Evolutionary conservation across 352 stramenopile genomes (phyloP), one percentile per base, ranked within the genome.

Genomic region (Peronospora tabacina): DNA sequence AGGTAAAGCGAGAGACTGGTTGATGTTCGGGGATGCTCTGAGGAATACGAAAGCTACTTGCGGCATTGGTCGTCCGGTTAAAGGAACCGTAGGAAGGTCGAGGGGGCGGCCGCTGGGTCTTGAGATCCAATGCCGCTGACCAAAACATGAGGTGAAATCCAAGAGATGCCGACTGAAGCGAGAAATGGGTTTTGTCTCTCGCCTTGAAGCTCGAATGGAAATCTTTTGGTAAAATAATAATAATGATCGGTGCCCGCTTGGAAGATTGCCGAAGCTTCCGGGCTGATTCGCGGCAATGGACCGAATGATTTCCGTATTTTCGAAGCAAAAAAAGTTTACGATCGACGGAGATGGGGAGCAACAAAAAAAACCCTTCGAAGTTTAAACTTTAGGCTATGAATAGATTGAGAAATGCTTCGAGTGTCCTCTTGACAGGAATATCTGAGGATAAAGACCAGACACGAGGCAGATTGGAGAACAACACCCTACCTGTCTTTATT

Each of bases 1-100:
- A 78, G 34, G 61, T 66, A 35, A 88, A 88, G 30, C 83, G 74
- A 6, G 71, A 72, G 29, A 86, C 54, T 13, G 66, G 68, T 36
- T 87, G 70, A 68, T 89, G 66, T 45, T 89, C 77, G 2, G 77
- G 77, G 49, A 89, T 89, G 52, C 75, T 87, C 59, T 85, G 63
- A 13, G 76, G 74, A 45, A 88, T 84, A 51, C 70, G 70, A 46
- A 84, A 81, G 57, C 55, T 69, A 39, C 52, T 60, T 38, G 38
- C n/a, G n/a, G n/a, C 55, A 49, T 51, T 67, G 40, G 35, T 34
- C 6, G 56, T 54, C 43, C 68, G 63, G 34, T 49, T 63, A 55
- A 85, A 85, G n/a, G 77, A 88, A 22, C 77, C 75, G 51, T 88
- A 88, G 13, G 63, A 72, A 61, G 34, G 17, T 17, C 60, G 60